Base-by-base conservation (phyloP, 768 basidiomycete species). In the Trametes meyenii region DNA sequence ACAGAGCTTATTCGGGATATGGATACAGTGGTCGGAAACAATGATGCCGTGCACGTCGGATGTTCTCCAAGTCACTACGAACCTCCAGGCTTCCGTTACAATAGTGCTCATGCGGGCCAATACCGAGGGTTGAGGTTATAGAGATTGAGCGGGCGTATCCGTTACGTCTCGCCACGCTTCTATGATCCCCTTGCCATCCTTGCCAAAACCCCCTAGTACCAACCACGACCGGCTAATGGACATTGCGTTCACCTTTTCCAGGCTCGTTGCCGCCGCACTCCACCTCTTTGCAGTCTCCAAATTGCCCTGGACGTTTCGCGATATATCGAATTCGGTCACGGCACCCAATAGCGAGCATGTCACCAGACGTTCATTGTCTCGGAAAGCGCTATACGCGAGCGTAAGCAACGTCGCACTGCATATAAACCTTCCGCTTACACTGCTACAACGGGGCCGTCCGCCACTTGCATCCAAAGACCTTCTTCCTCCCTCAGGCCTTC, bases 371-470 rank as follows among this genome's bases (percentile, higher is more conserved):
- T 76, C 74, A 1, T 82, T 60, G 19, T 76, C 77, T 10, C 76
- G 70, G 68, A 90, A 89, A 23, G 78, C 72, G 67, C 88, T 88
- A 44, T 1, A 10, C 36, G 19, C 0, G 50, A 11, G 21, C 14
- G 21, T 40, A 29, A 55, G 44, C 1, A 46, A 45, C n/a, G 39
- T 42, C 19, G 16, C 50, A 33, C 24, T n/a, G 2, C 26, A 26
- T 24, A 40, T 5, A n/a, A 50, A 50, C n/a, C n/a, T n/a, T n/a
- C n/a, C n/a, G 60, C 85, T 55, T 71, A 91, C 92, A 89, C 63
- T 11, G 84, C 83, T 46, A 90, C 88, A 29, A 94, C 75, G 23
- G 92, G 92, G 0, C 91, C 92, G 60, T 89, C 83, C 1, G 87
- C 88, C 17, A 86, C 77, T 58, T 85, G 81, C 44, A 75, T 64